These are phyloP conservation scores for Ricinus communis DNA, from an alignment of 345 rosid genomes.

Conservation along the genomic window DNA sequence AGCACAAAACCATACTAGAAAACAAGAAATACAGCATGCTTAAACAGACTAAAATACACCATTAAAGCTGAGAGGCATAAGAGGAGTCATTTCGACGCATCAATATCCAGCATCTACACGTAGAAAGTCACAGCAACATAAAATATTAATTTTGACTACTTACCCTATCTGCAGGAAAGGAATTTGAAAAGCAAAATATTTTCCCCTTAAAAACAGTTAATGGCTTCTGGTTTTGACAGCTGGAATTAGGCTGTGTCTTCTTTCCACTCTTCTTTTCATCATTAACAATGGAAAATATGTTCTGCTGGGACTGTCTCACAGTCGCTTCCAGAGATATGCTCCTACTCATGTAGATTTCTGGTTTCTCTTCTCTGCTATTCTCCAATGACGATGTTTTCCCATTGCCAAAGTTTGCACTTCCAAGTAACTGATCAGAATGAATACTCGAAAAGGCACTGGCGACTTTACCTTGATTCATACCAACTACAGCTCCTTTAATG, in stretches of 20 bases:
- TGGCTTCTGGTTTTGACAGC: slow-evolving; percentile 38
- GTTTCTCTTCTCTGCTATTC: slow-evolving; percentile 38
- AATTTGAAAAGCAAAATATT: slow-evolving; percentile 68
- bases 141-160: slow-evolving; percentile 29
- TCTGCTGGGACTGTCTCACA: slow-evolving; percentile 35
- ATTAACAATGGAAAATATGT: slow-evolving; percentile 26
- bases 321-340: slow-evolving; percentile 29
- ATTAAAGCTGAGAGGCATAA: background rate
- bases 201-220: slow-evolving; percentile 63
- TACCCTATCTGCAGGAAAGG: slow-evolving; percentile 87
- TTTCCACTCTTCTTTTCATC: slow-evolving; percentile 34
- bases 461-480: slow-evolving; percentile 37
- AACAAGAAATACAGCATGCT: background rate
- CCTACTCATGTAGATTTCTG: slow-evolving; percentile 26
- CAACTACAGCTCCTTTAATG: slow-evolving; percentile 43
- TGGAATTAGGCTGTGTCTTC: slow-evolving; percentile 37
- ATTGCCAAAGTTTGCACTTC: slow-evolving; percentile 32
- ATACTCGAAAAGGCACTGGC: slow-evolving; percentile 22
- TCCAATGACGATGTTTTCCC: slow-evolving; percentile 36
- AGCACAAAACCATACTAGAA: background rate
- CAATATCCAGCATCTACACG: background rate
- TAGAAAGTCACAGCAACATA: background rate
- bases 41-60: background rate
- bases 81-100: background rate
- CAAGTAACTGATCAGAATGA: slow-evolving; percentile 31